Evolutionary conservation across 192 early-diverging fungal genomes (phyloP).

Genomic region (Backusella morwellensis): DNA sequence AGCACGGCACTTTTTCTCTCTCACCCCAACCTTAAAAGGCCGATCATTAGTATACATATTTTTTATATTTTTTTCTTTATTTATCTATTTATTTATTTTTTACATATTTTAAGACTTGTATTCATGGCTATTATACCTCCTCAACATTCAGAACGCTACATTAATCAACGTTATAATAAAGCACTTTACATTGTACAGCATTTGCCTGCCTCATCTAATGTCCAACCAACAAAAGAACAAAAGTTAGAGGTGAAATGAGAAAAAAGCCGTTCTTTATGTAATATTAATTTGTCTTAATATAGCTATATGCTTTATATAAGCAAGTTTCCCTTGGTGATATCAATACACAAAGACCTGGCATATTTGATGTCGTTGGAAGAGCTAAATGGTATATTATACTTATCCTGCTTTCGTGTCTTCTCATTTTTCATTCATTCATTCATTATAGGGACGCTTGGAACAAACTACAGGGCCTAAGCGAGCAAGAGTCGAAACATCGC

Average conservation of each 20-base stretch:
- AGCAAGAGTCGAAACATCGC: constrained; percentile 39
- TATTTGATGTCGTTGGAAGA: constrained; percentile 49
- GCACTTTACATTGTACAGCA: constrained; percentile 36
- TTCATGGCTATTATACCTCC: background rate
- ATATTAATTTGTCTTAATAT: background rate
- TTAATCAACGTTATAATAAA: constrained; percentile 33
- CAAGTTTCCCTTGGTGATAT: constrained; percentile 45
- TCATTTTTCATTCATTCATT: background rate
- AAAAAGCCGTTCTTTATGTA: background rate
- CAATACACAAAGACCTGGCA: constrained; percentile 37
- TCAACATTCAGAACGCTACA: constrained; percentile 29
- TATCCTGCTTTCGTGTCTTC: background rate
- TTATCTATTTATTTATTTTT: background rate
- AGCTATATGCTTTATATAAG: constrained; percentile 52
- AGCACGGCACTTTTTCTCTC: background rate
- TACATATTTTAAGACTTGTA: background rate
- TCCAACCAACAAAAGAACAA: constrained; percentile 41
- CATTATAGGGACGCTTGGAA: constrained; percentile 42
- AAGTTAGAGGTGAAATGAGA: constrained; percentile 29
- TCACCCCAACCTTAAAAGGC: background rate
- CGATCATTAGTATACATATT: background rate
- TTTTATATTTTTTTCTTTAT: background rate
- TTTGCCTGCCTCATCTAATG: constrained; percentile 35
- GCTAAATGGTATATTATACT: constrained; percentile 38
- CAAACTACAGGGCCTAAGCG: constrained; percentile 44